Percentiles rank a stretch among this genome's conserved stretches.
Conservation (phyloP, 176 grass and related monocot genomes). For the Bonia amplexicaulis region DNA sequence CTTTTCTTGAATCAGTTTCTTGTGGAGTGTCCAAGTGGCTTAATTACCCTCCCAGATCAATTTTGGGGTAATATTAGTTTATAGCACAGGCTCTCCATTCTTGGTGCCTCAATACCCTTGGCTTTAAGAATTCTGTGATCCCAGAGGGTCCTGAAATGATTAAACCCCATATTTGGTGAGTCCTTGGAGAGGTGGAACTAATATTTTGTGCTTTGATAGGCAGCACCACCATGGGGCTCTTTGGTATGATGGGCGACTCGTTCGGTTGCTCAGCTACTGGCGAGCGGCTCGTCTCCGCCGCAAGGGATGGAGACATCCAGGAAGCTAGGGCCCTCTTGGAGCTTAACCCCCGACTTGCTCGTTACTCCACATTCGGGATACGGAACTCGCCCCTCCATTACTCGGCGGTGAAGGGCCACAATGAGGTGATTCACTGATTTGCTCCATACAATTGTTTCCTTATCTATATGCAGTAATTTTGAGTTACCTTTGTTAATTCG, state of each 20-base stretch:
- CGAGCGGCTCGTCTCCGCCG: constrained; percentile 72
- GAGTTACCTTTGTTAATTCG: not conserved
- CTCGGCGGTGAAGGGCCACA: constrained; percentile 82
- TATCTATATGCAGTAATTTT: constrained; percentile 1
- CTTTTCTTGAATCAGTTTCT: constrained; percentile 23
- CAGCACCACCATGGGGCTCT: constrained; percentile 60
- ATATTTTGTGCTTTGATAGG: constrained; percentile 25
- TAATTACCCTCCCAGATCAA: not conserved
- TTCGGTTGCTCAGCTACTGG: constrained; percentile 85
- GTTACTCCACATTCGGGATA: constrained; percentile 81
- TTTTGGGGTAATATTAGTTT: not conserved
- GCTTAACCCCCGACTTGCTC: constrained; percentile 78
- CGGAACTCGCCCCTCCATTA: constrained; percentile 90
- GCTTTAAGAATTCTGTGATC: not conserved
- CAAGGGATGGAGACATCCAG: constrained; percentile 88
- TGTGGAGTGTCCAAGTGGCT: constrained; percentile 25
- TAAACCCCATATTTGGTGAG: not conserved
- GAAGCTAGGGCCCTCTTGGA: constrained; percentile 86
- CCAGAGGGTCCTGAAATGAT: not conserved
- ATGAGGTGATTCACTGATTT: constrained; percentile 64
- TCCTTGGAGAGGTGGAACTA: constrained; percentile 10
- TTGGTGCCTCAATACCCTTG: not conserved
- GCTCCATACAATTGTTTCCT: not conserved
- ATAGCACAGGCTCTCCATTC: not conserved
- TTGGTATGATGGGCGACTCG: constrained; percentile 75